These are phyloP conservation scores for Trichoderma sp. DNA, from an alignment of 2,329 filamentous ascomycete genomes.

Conservation along the genomic window DNA sequence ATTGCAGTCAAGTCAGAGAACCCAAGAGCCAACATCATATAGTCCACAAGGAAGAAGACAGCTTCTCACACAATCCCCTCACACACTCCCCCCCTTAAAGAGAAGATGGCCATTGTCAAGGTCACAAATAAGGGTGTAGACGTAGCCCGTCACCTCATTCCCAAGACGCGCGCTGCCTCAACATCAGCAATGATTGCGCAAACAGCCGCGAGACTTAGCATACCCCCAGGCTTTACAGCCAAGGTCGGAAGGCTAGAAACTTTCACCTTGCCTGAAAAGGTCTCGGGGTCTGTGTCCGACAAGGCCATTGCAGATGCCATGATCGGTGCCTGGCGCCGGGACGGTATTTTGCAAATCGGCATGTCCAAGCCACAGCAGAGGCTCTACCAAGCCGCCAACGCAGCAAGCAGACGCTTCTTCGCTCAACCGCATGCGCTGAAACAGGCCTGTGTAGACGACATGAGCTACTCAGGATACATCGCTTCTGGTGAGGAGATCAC, in stretches of 20 bases:
- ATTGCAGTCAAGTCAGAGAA: neutral
- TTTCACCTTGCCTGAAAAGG: constrained; percentile 39
- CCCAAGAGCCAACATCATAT: neutral
- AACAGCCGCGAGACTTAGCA: constrained; percentile 12
- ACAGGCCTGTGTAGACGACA: constrained; percentile 41
- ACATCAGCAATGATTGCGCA: constrained; percentile 1
- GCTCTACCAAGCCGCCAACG: constrained; percentile 37
- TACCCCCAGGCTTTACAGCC: constrained; percentile 30
- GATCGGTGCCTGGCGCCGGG: constrained; percentile 41
- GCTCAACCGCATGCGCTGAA: constrained; percentile 36
- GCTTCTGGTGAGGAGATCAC: constrained; percentile 49
- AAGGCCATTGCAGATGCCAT: constrained; percentile 39
- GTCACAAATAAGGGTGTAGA: neutral
- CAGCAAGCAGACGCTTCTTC: constrained; percentile 41
- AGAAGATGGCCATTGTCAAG: neutral
- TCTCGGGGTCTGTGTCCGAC: constrained; percentile 36
- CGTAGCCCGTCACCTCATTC: neutral
- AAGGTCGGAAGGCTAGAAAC: constrained; percentile 36
- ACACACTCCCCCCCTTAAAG: neutral
- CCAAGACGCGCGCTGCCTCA: constrained; percentile 2
- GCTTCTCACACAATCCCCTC: neutral
- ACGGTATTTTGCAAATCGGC: constrained; percentile 47
- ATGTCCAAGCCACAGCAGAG: constrained; percentile 36
- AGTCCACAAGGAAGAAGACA: neutral
- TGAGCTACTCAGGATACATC: constrained; percentile 48